Evolutionary conservation across 2,329 filamentous ascomycete species (phyloP), one percentile per base, ranked within the genome.

Genomic region (Lachnellula hyalina): DNA sequence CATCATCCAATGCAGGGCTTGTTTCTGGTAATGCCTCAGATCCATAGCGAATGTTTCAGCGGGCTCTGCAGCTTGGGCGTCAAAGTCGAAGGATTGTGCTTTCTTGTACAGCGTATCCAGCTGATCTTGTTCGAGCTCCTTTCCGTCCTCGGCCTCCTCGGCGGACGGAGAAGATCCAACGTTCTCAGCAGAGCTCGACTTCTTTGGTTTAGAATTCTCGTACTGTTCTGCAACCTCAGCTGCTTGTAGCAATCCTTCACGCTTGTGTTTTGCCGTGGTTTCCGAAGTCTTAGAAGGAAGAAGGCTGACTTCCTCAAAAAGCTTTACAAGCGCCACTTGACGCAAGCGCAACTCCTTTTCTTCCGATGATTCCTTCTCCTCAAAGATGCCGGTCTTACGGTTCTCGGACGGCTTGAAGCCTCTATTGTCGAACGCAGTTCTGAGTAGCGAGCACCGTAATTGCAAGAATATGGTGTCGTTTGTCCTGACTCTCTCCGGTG

Each of bases 401-500:
- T 96, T 94, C 49, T 83, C 78, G 0, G 84, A 77, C 46, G 83
- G 78, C 44, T 82, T 75, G 50, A 91, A 84, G 2, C 76, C 77
- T 3, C 75, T 77, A 44, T 76, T 78, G 49, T 86, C 80, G 65
- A 99, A 97, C 0, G 90, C 87, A 17, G 82, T 82, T 55, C 77
- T 82, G 15, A 94, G 76, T 40, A 99, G 70, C 53, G 80, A 96
- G 67, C 88, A 94, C 52, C 82, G 81, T 45, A 99, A 73, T 69
- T 99, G 94, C 6, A 99, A 71, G 64, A 93, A 96, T n/a, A 99
- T 80, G 0, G 91, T 97, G 65, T 99, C 94, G 66, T 96, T 96
- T 8, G 92, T 94, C 49, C 89, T 81, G 47, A 97, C 72, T 47
- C 83, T 78, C 53, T 97, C 93, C 0, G 92, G 92, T 0, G 89